Conservation (phyloP, 2,329 filamentous ascomycete species). For the Microsporum canis region DNA sequence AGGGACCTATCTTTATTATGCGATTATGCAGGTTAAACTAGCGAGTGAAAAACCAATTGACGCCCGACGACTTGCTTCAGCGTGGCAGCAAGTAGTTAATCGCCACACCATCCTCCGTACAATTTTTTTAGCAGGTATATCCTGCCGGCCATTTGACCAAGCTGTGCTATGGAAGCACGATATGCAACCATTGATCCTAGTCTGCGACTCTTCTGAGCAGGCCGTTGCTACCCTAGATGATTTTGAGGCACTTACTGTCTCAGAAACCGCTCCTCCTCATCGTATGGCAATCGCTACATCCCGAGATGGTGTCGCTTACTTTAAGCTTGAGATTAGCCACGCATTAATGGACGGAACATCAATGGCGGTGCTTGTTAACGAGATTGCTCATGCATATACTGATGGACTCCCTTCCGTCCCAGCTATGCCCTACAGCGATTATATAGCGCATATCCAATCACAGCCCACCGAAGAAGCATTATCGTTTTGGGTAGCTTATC, state of each 20-base stretch:
- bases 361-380: conserved; percentile 28
- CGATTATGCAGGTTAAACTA: not conserved
- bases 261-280: not conserved
- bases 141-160: conserved; percentile 55
- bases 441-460: conserved; percentile 25
- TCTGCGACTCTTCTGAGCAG: not conserved
- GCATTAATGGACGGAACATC: conserved; percentile 34
- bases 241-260: not conserved
- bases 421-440: conserved; percentile 27
- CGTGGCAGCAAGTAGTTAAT: conserved; percentile 52
- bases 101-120: conserved; percentile 74
- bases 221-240: not conserved
- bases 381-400: conserved; percentile 27
- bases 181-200: not conserved
- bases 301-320: not conserved
- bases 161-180: conserved; percentile 48
- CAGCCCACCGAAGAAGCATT: not conserved
- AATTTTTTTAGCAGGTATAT: conserved; percentile 55
- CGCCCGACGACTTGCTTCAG: conserved; percentile 16
- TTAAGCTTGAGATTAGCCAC: conserved; percentile 32
- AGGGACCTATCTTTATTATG: not conserved
- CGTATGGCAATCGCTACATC: not conserved
- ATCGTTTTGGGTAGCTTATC: conserved; percentile 18
- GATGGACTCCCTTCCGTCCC: conserved; percentile 5
- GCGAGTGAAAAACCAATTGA: not conserved